Conservation (phyloP, 495 filamentous ascomycete genomes). For the Aspergillus baeticus region DNA sequence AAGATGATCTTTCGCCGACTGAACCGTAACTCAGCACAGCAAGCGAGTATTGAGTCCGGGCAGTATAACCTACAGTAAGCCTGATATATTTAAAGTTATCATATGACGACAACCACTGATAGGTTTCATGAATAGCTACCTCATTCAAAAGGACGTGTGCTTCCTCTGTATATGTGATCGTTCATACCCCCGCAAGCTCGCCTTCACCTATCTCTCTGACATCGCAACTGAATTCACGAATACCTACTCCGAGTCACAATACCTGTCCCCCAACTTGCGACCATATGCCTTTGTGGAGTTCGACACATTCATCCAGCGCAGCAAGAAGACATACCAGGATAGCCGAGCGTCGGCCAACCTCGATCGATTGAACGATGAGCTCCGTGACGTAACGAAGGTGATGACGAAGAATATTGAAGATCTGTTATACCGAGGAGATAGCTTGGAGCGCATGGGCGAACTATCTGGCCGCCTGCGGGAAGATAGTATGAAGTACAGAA, state of each 20-base stretch:
- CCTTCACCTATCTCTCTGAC: conserved; percentile 97
- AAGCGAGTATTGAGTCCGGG: conserved; percentile 88
- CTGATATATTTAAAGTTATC: neutral
- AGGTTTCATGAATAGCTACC: conserved; percentile 59
- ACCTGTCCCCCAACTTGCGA: conserved; percentile 70
- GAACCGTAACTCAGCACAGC: conserved; percentile 81
- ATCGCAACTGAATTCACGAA: conserved; percentile 87
- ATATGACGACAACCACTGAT: neutral
- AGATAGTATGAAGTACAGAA: conserved; percentile 90
- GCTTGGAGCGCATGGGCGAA: conserved; percentile 95
- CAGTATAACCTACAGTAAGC: conserved; percentile 84
- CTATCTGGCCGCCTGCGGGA: conserved; percentile 82
- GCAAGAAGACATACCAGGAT: conserved; percentile 93
- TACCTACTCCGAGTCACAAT: conserved; percentile 71
- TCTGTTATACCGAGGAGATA: conserved; percentile 90
- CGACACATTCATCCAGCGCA: conserved; percentile 92
- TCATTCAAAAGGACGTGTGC: conserved; percentile 75
- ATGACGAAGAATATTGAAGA: conserved; percentile 99
- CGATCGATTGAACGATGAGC: conserved; percentile 88
- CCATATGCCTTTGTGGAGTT: conserved; percentile 98
- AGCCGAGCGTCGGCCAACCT: conserved; percentile 83
- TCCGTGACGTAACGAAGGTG: conserved; percentile 95
- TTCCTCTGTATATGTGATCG: conserved; percentile 92
- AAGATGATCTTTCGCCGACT: conserved; percentile 87
- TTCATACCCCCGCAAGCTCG: conserved; percentile 95